phyloP scores from a whole-genome alignment of 352 stramenopile species.

The Phytophthora pini region DNA sequence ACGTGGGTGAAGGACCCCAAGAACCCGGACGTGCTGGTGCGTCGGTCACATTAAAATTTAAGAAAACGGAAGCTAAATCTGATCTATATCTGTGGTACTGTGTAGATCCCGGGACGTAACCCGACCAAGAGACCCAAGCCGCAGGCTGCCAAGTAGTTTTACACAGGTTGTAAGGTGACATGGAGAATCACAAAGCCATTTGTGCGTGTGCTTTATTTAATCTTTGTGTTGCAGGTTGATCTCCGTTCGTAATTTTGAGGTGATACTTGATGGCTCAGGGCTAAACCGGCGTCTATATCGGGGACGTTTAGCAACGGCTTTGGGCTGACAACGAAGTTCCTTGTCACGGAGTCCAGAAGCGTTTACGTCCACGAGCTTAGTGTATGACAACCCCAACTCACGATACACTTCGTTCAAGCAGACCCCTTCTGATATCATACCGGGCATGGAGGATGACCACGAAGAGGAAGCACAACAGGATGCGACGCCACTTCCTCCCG shows the following conservation, averaged over 20 bases:
- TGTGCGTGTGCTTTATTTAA: no score
- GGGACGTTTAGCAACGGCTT: neutral
- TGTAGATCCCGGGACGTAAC: slow-evolving; percentile 64
- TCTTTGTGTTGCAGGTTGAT: no score
- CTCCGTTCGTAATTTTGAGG: no score
- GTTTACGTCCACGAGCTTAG: slow-evolving; percentile 11
- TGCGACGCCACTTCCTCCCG: slow-evolving; percentile 8
- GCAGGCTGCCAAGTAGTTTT: slow-evolving; percentile 28
- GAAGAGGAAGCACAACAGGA: slow-evolving; percentile 14
- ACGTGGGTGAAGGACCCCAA: slow-evolving; percentile 84
- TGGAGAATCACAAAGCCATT: no score
- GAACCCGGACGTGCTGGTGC: slow-evolving; percentile 71
- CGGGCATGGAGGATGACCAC: slow-evolving; percentile 17
- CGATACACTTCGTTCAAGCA: slow-evolving; percentile 12
- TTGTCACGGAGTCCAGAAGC: neutral
- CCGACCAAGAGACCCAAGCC: slow-evolving; percentile 64
- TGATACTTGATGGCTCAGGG: no score
- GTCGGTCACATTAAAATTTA: neutral
- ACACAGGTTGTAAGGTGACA: neutral
- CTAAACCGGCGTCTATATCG: neutral
- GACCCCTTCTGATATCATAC: neutral
- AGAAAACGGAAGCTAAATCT: neutral
- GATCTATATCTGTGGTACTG: slow-evolving; percentile 1
- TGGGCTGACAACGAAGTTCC: slow-evolving; percentile 5
- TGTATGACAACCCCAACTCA: slow-evolving; percentile 10